Evolutionary conservation across 345 rosid species (phyloP).

Genomic region (Mangifera indica): DNA sequence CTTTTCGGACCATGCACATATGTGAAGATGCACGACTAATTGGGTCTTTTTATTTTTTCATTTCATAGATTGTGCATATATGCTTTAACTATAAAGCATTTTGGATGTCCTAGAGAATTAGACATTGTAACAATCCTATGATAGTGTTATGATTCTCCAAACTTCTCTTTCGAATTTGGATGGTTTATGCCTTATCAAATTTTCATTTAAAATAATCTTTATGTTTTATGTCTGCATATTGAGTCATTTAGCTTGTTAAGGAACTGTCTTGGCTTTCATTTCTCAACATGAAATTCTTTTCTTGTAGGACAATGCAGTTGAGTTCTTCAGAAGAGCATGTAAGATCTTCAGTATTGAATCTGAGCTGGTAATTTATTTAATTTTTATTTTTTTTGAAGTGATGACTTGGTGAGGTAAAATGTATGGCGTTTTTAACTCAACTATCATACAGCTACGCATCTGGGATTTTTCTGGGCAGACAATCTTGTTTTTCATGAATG

Average conservation of each 20-base stretch:
- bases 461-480: conserved; percentile 97
- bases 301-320: conserved; percentile 76
- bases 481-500: conserved; percentile 51
- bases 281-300: conserved; percentile 4
- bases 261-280: conserved; percentile 10
- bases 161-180: conserved; percentile 10
- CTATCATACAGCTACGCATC: conserved; percentile 63
- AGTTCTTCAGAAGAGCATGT: conserved; percentile 92
- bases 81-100: not conserved
- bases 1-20: too few species aligned
- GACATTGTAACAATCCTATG: conserved; percentile 5
- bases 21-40: too few species aligned
- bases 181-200: conserved; percentile 10
- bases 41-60: too few species aligned
- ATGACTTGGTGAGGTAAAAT: conserved; percentile 11
- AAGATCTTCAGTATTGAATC: conserved; percentile 83
- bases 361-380: conserved; percentile 58
- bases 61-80: too few species aligned
- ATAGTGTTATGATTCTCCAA: not conserved
- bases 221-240: conserved; percentile 11
- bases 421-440: conserved; percentile 27
- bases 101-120: not conserved
- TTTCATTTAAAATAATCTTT: conserved; percentile 7
- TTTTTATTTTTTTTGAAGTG: conserved; percentile 9
- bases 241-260: not conserved